These are phyloP conservation scores for Penicillium mononematosum DNA, from an alignment of 495 filamentous ascomycete species.

Conservation along the genomic window DNA sequence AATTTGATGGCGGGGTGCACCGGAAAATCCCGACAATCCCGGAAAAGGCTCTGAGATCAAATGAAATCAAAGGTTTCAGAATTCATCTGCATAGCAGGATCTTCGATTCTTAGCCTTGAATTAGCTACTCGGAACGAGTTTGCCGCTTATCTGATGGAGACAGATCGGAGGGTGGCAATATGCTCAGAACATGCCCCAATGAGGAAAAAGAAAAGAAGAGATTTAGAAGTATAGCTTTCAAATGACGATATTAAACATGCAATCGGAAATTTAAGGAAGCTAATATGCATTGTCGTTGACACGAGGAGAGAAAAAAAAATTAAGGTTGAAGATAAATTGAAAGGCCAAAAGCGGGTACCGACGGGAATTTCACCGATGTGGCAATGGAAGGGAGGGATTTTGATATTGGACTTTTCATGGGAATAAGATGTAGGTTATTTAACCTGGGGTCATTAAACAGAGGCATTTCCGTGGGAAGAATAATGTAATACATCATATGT, in stretches of 20 bases:
- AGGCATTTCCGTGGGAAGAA: background rate
- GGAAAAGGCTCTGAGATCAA: background rate
- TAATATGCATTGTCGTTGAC: constrained; percentile 24
- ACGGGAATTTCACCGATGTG: constrained; percentile 25
- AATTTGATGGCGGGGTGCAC: constrained; percentile 1
- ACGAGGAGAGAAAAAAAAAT: constrained; percentile 16
- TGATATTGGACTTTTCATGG: background rate
- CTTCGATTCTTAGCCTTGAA: background rate
- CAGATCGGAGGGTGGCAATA: background rate
- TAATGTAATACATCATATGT: background rate
- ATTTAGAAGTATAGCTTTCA: background rate
- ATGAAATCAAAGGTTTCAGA: background rate
- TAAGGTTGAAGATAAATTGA: constrained; percentile 20
- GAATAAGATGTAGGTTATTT: background rate
- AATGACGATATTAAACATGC: background rate
- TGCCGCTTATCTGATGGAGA: constrained; percentile 1
- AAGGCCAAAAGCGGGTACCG: constrained; percentile 33
- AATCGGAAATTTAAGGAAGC: background rate
- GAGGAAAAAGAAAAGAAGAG: background rate
- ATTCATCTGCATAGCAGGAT: background rate
- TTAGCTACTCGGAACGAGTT: background rate
- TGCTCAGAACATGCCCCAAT: background rate
- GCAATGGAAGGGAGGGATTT: background rate
- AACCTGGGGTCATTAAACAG: background rate
- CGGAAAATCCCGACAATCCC: background rate